A percentile compares a stretch with the other conserved stretches of the same genome.
Evolutionary conservation across 129 eudicot species (phyloP).

Genomic region (Saussurea involucrata): DNA sequence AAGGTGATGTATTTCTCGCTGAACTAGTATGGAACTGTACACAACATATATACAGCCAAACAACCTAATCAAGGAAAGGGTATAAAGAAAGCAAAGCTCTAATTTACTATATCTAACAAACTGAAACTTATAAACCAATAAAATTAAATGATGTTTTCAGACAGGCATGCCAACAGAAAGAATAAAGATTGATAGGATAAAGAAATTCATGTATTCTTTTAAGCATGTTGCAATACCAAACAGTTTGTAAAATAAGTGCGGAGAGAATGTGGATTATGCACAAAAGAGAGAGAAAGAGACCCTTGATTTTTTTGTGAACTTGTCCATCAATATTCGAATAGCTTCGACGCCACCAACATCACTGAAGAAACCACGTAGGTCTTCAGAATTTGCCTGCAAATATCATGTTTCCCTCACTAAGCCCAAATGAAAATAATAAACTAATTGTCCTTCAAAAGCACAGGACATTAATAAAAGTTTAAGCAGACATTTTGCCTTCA

Average conservation of each 20-base stretch:
- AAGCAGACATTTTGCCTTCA: conserved; percentile 38
- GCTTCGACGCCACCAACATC: conserved; percentile 90
- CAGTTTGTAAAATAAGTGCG: neutral
- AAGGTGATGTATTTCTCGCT: too few species aligned
- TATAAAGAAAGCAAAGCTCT: too few species aligned
- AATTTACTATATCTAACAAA: too few species aligned
- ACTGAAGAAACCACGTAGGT: conserved; percentile 64
- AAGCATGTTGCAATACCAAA: neutral
- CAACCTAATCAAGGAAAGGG: too few species aligned
- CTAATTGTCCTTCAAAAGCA: neutral
- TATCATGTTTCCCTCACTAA: too few species aligned
- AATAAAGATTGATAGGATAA: neutral
- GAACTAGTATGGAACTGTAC: too few species aligned
- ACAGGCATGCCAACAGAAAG: neutral
- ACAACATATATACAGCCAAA: too few species aligned
- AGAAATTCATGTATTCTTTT: neutral
- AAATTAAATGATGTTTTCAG: neutral
- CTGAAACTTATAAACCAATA: neutral
- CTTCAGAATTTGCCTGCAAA: conserved; percentile 64
- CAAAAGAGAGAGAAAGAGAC: conserved; percentile 38
- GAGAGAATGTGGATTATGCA: neutral
- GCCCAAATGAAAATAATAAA: conserved; percentile 5
- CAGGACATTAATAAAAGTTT: neutral
- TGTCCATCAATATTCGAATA: conserved; percentile 70
- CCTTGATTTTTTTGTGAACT: conserved; percentile 73